Conservation (phyloP, 176 grass and related monocot genomes). For the Hordeum vulgare region MorexV3_pseudomolecules_assembly NC_058519.1:638284017-638284516, state of each 20-base stretch:
- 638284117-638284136: slow-evolving; percentile 27
- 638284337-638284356: slow-evolving; percentile 8
- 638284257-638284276: slow-evolving; percentile 51
- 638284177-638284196: slow-evolving; percentile 7
- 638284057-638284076: no score
- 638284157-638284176: neutral
- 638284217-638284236: slow-evolving; percentile 44
- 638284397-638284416: slow-evolving; percentile 7
- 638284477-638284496: slow-evolving; percentile 32
- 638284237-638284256: slow-evolving; percentile 36
- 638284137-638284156: neutral
- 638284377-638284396: slow-evolving; percentile 8
- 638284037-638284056: no score
- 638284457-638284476: neutral
- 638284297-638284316: neutral
- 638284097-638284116: no score
- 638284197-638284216: slow-evolving; percentile 8
- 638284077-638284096: no score
- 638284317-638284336: slow-evolving; percentile 32
- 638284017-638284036: no score
- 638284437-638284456: slow-evolving; percentile 7
- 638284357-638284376: slow-evolving; percentile 2
- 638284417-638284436: neutral
- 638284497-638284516: slow-evolving; percentile 30
- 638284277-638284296: neutral